A percentile compares a stretch with the other conserved stretches of the same genome.
phyloP scores from a whole-genome alignment of 2,329 filamentous ascomycete species.

The Colletotrichum eleusines region DNA sequence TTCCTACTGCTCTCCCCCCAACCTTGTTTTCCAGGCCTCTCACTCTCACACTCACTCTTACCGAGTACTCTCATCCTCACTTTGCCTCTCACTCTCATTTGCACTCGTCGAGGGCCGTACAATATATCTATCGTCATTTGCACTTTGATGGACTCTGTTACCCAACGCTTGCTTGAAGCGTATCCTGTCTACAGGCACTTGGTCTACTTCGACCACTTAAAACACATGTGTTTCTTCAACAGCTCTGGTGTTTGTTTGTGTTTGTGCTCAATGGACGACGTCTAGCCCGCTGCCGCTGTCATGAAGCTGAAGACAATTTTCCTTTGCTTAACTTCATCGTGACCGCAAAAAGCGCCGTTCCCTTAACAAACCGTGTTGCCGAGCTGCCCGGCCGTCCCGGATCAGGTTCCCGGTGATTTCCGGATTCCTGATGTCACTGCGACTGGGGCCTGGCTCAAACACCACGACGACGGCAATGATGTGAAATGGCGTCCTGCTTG shows the following conservation, averaged over 20 bases:
- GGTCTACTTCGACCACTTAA: not conserved
- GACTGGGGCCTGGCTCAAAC: not conserved
- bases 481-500: not conserved
- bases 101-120: not conserved
- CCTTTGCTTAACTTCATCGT: not conserved
- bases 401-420: too few relatives aligned
- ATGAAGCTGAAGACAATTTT: too few relatives aligned
- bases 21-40: constrained; percentile 6
- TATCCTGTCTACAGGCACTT: not conserved
- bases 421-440: not conserved
- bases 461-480: not conserved
- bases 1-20: not conserved
- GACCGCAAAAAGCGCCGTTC: too few relatives aligned
- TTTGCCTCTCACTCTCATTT: not conserved
- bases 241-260: not conserved
- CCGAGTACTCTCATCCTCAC: not conserved
- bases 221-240: constrained; percentile 2
- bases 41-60: not conserved
- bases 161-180: too few relatives aligned
- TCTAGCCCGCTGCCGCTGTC: not conserved
- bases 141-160: not conserved
- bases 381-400: not conserved
- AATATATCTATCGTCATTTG: not conserved
- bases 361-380: not conserved
- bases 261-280: not conserved